Evolutionary conservation across 1,139 yeast species (phyloP).

Genomic region (Debaryomycetaceae sp.): DNA sequence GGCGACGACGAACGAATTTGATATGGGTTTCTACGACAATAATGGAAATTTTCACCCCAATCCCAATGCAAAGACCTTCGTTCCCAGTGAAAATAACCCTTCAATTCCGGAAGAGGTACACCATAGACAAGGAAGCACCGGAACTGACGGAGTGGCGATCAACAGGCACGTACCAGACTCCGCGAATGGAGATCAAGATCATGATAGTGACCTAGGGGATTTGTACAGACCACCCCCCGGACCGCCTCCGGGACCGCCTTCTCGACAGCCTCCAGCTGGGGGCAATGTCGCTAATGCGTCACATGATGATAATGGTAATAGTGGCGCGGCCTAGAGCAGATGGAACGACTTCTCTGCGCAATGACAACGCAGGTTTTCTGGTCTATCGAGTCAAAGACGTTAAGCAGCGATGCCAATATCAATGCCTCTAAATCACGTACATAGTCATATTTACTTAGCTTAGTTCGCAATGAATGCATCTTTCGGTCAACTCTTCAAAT

Average conservation of each 20-base stretch:
- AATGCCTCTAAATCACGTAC: not conserved
- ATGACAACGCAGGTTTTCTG: not conserved
- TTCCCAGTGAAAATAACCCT: constrained; percentile 8
- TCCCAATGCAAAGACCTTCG: constrained; percentile 22
- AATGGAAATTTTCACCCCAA: constrained; percentile 54
- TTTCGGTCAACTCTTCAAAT: not conserved
- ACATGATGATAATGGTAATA: too few relatives aligned
- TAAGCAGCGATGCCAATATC: not conserved
- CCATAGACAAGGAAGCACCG: constrained; percentile 12
- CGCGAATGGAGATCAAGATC: constrained; percentile 6
- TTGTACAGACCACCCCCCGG: constrained; percentile 9
- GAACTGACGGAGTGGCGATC: constrained; percentile 9
- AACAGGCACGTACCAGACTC: constrained; percentile 5
- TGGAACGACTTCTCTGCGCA: not conserved
- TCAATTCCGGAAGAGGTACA: constrained; percentile 19
- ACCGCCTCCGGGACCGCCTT: constrained; percentile 2
- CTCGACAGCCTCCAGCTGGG: not conserved
- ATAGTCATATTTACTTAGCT: not conserved
- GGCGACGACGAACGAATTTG: constrained; percentile 61
- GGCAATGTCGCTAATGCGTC: not conserved
- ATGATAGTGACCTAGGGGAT: constrained; percentile 6
- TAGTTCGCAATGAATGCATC: not conserved
- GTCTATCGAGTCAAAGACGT: not conserved
- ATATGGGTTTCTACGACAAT: constrained; percentile 77
- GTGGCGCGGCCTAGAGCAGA: not conserved